Percentiles rank a stretch among this genome's conserved stretches.
These are phyloP conservation scores for Trypanosoma platydactyli DNA, from an alignment of 208 protist species.

Conservation along the genomic window DNA sequence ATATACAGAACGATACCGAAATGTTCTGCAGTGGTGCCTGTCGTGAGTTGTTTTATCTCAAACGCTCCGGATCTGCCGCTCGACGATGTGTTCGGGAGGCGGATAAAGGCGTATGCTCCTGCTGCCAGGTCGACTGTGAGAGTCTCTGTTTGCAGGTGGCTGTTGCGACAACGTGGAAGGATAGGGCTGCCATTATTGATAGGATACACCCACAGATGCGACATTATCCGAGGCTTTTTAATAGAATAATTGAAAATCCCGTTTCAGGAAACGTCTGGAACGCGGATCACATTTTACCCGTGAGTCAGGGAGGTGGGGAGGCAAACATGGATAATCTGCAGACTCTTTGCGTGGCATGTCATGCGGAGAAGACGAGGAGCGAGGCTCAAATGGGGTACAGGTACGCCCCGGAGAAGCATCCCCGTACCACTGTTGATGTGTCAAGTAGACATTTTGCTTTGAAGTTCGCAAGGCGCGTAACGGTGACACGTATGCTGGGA, in stretches of 20 bases:
- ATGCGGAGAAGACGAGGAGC: constrained; percentile 59
- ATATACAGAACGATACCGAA: constrained; percentile 41
- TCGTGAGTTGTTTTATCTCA: constrained; percentile 58
- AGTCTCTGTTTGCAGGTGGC: constrained; percentile 36
- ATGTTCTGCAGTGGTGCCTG: constrained; percentile 78
- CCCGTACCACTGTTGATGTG: constrained; percentile 20
- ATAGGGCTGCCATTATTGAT: constrained; percentile 35
- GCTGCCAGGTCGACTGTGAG: constrained; percentile 76
- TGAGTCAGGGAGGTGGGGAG: constrained; percentile 63
- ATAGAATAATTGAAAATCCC: constrained; percentile 47
- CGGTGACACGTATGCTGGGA: constrained; percentile 1
- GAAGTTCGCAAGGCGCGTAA: constrained; percentile 16
- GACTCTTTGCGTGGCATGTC: constrained; percentile 82
- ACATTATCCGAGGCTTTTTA: constrained; percentile 53
- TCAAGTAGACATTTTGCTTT: constrained; percentile 15
- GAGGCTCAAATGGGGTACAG: constrained; percentile 12
- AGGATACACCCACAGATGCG: constrained; percentile 56
- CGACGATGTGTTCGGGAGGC: constrained; percentile 51
- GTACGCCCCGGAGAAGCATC: background rate
- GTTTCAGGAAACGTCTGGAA: constrained; percentile 78
- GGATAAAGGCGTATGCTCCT: constrained; percentile 61
- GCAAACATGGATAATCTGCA: constrained; percentile 71
- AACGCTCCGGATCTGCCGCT: constrained; percentile 53
- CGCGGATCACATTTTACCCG: constrained; percentile 76
- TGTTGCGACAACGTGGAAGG: constrained; percentile 13